Base-by-base conservation (phyloP, 176 grass and related monocot species). In the Zoysia japonica region DNA sequence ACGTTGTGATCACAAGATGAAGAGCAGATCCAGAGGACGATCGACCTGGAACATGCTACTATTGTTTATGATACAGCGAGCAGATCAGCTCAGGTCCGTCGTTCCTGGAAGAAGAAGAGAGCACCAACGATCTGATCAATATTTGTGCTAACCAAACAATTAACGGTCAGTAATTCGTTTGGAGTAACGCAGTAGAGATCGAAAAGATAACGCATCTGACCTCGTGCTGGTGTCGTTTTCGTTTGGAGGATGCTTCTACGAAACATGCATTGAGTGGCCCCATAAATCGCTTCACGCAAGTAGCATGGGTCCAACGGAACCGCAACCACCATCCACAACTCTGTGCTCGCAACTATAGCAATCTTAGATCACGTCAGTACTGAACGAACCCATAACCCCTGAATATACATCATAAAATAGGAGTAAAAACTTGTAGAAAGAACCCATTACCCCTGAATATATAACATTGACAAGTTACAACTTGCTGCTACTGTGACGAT, bases 261-360 rank as follows among this genome's bases (percentile, higher is more conserved):
- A 78, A 65, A n/a, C 68, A 85, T 72, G 65, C 56, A 78, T 64
- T 80, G 43, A 79, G 70, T 51, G 61, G 16, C 42, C 42, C 11
- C 84, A 69, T 81, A 78, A 78, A 64, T 63, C 19, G 57, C 78
- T 81, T 81, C 71, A 81, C 71, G 19, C 64, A 11, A 86, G 71
- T 51, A 37, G 78, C 84, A 76, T 76, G 84, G 84, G 73, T 61
- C 71, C 9, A 70, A 74, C 61, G 71, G 76, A 56, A 64, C 48
- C 49, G 36, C 19, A 65, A 38, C 48, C 14, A 47, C 47, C 40
- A 65, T 39, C 68, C 20, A 28, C 28, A 41, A 9, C 36, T 47
- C n/a, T 80, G 43, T 37, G 59, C 17, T 75, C 53, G 37, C 44
- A 43, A 56, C 56, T 42, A 37, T 56, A 61, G 19, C 55, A 46